Base-by-base conservation (phyloP, 1,284 basidiomycete genomes). In the Testicularia cyperi region DNA sequence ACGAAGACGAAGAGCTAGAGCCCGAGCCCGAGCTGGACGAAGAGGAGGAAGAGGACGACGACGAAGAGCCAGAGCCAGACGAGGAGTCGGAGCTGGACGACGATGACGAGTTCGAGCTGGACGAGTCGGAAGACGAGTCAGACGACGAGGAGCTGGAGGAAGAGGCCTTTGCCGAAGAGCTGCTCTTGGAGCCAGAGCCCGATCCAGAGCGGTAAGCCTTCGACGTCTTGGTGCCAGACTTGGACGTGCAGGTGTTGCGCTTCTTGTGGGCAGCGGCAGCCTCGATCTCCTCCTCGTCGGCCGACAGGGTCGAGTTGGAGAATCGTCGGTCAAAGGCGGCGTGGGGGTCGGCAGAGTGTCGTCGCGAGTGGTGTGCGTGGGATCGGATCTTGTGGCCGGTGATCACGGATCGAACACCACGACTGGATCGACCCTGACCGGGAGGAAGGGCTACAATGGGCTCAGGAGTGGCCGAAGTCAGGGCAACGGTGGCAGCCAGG, bases 381-480 rank as follows among this genome's bases (percentile, higher is more conserved):
- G 49, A 54, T 14, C 61, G 61, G 26, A 64, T 58, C 55, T 64
- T 64, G 43, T 58, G 61, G 23, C 61, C 61, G n/a, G 61, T 58
- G 44, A 64, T 55, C 43, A 64, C 46, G 51, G 51, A 53, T 12
- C 56, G 55, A 29, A 65, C 45, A 38, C 55, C 52, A 20, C 44
- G 46, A 38, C 37, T 56, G 51, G 44, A 46, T 16, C 51, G 55
- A 25, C 62, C 51, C 29, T 65, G 62, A 35, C 55, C 62, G n/a
- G 52, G 55, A 27, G 52, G 47, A 32, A 56, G 19, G 38, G 52
- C 44, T 14, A 56, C 31, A 32, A 44, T 33, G 5, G 26, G 21
- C 20, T 61, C 57, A 14, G 45, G 42, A 31, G 41, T 42, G 26
- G 47, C 49, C 43, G 49, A 55, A 16, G 33, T 45, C 28, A 56